Evolutionary conservation across 495 filamentous ascomycete species (phyloP), one percentile per base, ranked within the genome.

Genomic region (Astrothelium subdiscretum): DNA sequence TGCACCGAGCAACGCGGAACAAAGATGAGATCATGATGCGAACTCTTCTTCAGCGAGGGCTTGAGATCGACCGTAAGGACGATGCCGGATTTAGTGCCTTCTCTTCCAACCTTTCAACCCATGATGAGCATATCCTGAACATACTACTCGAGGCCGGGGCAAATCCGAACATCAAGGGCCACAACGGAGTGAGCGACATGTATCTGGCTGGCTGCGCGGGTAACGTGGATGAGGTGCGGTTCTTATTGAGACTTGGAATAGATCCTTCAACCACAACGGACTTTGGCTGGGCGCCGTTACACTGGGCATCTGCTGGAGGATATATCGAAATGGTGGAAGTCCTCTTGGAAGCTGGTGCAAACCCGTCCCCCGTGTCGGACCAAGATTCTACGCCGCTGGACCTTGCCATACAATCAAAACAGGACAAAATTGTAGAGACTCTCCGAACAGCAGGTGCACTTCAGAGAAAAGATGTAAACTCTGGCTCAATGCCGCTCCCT

Each of bases 21-120:
- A 44, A 60, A 32, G 24, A 44, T 8, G 57, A 40, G 1, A 57
- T 20, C 1, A 62, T 66, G 13, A 62, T 68, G 12, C 57, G 62
- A 59, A 15, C 67, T 4, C 65, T 73, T 1, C 40, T 71, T 1
- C 40, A 61, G 3, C 26, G 32, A 20, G 63, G 26, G 18, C 42
- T 48, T 10, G 44, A 58, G 15, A 57, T 59, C 42, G 29, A 63
- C 58, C 42, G 38, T 31, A 58, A 43, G 40, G 43, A 71, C 43
- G 68, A 67, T 57, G 51, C 67, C 1, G 60, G 65, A 3, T 35
- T 32, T 15, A 71, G 67, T 42, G 35, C 69, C 26, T 70, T 63
- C 64, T 62, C 48, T 24, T 64, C 67, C 32, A 70, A 70, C 61
- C 59, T 63, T 8, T 20, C 35, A 26, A 15, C 22, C 22, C 15